Evolutionary conservation across 345 rosid species (phyloP).

Genomic region (Firmiana major): DNA sequence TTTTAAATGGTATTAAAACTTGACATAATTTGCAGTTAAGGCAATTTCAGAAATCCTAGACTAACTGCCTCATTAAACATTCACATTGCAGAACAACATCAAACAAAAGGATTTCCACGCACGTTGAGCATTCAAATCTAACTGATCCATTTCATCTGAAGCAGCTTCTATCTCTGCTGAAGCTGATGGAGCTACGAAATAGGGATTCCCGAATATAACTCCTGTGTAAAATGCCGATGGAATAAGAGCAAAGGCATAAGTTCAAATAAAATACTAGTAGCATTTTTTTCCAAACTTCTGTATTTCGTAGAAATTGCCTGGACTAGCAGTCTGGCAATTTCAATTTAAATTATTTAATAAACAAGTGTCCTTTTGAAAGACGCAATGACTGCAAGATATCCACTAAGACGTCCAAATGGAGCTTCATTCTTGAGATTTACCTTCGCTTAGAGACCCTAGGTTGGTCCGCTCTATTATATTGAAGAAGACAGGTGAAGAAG

Average conservation of each 20-base stretch:
- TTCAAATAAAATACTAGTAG: not conserved
- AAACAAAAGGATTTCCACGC: slow-evolving; percentile 25
- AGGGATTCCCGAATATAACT: slow-evolving; percentile 59
- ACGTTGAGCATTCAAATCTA: slow-evolving; percentile 72
- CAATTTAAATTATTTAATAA: slow-evolving; percentile 7
- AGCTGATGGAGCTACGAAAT: slow-evolving; percentile 64
- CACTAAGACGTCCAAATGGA: not conserved
- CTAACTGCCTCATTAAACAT: slow-evolving; percentile 5
- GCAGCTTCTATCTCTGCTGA: slow-evolving; percentile 52
- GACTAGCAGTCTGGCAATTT: not conserved
- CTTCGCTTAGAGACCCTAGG: slow-evolving; percentile 68
- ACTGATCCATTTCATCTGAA: slow-evolving; percentile 54
- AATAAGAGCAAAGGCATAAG: not conserved
- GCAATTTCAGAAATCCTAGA: slow-evolving; percentile 3
- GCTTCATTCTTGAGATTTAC: slow-evolving; percentile 28
- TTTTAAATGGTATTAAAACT: not conserved
- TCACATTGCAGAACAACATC: slow-evolving; percentile 1
- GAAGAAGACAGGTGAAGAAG: slow-evolving; percentile 56
- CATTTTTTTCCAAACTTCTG: not conserved
- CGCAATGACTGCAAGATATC: not conserved
- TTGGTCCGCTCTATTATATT: slow-evolving; percentile 63
- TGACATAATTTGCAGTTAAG: slow-evolving; percentile 6
- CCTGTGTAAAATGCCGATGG: slow-evolving; percentile 37
- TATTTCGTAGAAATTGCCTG: slow-evolving; percentile 9
- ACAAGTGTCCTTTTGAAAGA: not conserved